phyloP scores from a whole-genome alignment of 179 eudicot species.

The Patellifolia procumbens region DNA sequence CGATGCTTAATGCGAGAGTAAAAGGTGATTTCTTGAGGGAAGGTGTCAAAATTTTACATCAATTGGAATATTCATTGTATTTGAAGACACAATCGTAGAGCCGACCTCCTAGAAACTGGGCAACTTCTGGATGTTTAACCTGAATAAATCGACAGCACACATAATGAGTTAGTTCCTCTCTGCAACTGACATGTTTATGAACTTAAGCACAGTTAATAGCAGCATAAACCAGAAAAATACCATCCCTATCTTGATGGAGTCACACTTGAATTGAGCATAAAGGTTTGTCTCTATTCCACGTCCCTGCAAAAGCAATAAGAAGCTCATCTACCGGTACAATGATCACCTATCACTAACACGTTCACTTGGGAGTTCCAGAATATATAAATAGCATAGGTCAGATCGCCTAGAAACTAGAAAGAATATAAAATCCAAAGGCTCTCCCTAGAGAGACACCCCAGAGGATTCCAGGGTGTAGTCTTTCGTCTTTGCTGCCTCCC shows the following conservation, averaged over 20 bases:
- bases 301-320: constrained; percentile 54
- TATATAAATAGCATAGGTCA: not conserved
- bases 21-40: too few species aligned
- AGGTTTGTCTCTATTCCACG: constrained; percentile 99
- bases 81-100: constrained; percentile 96
- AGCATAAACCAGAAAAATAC: constrained; percentile 39
- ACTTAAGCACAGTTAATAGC: not conserved
- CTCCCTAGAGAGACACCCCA: not conserved
- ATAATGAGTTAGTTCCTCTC: constrained; percentile 1
- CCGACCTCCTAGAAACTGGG: constrained; percentile 95
- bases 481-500: not conserved
- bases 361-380: not conserved
- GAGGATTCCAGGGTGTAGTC: not conserved
- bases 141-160: constrained; percentile 14
- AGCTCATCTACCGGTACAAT: not conserved
- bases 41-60: not conserved
- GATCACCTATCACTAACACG: not conserved
- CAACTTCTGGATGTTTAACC: constrained; percentile 96
- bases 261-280: constrained; percentile 92
- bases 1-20: constrained; percentile 15
- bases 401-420: constrained; percentile 5
- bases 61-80: constrained; percentile 56
- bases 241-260: constrained; percentile 96
- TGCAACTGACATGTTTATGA: not conserved
- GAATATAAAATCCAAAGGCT: not conserved